Evolutionary conservation across 495 filamentous ascomycete species (phyloP).

Genomic region (Penicilliopsis zonata): DNA sequence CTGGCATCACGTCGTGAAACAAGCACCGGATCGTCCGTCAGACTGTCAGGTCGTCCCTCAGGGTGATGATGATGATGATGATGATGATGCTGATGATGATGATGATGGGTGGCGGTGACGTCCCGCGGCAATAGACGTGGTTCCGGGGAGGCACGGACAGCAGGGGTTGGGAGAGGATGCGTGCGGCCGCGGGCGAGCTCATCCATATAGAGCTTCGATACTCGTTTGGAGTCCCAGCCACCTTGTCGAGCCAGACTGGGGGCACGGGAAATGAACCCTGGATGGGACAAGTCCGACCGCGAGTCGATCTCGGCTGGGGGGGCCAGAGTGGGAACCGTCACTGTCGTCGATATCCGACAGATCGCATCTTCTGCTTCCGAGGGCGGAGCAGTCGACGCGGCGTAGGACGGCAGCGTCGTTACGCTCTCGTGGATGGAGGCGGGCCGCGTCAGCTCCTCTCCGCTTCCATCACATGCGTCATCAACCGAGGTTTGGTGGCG

Average conservation of each 20-base stretch:
- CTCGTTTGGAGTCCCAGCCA: slow-evolving; percentile 41
- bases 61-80: no score
- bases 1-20: slow-evolving; percentile 16
- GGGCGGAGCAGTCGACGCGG: slow-evolving; percentile 17
- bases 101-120: slow-evolving; percentile 2
- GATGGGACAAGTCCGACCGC: slow-evolving; percentile 7
- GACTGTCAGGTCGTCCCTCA: slow-evolving; percentile 13
- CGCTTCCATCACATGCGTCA: slow-evolving; percentile 23
- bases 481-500: slow-evolving; percentile 30
- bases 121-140: slow-evolving; percentile 5
- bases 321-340: slow-evolving; percentile 4
- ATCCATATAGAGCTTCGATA: slow-evolving; percentile 41
- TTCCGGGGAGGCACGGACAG: slow-evolving; percentile 9
- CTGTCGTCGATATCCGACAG: no score
- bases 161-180: slow-evolving; percentile 10
- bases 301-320: slow-evolving; percentile 11
- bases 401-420: slow-evolving; percentile 18
- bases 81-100: no score
- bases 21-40: slow-evolving; percentile 27
- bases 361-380: slow-evolving; percentile 14
- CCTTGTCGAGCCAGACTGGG: slow-evolving; percentile 38
- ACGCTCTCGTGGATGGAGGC: slow-evolving; percentile 13
- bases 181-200: slow-evolving; percentile 30
- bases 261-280: slow-evolving; percentile 11
- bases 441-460: slow-evolving; percentile 15